Percentiles rank a stretch among this genome's conserved stretches.
Evolutionary conservation across 1,139 yeast genomes (phyloP).

Genomic region (Geotrichum aggregatum): DNA sequence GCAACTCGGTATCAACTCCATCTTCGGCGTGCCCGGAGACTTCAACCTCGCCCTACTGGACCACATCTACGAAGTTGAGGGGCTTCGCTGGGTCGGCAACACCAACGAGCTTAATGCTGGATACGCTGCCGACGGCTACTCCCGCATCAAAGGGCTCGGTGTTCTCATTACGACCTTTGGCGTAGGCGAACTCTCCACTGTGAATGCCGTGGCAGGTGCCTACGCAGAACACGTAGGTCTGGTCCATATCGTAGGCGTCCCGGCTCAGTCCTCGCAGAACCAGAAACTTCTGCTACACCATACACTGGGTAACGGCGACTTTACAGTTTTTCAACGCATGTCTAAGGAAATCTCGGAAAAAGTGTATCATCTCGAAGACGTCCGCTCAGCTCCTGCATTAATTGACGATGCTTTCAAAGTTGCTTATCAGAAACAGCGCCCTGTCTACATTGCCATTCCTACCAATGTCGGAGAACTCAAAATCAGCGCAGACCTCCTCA

Average conservation of each 20-base stretch:
- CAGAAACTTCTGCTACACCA: slow-evolving; percentile 58
- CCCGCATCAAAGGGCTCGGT: slow-evolving; percentile 56
- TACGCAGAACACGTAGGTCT: slow-evolving; percentile 63
- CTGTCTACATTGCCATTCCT: slow-evolving; percentile 79
- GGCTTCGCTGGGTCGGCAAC: slow-evolving; percentile 44
- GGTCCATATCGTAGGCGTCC: slow-evolving; percentile 64
- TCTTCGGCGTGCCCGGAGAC: slow-evolving; percentile 59
- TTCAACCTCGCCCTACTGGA: slow-evolving; percentile 55
- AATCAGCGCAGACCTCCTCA: slow-evolving; percentile 54
- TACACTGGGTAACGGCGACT: slow-evolving; percentile 81
- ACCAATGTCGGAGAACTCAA: slow-evolving; percentile 69
- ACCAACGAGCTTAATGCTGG: slow-evolving; percentile 54
- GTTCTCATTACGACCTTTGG: slow-evolving; percentile 64
- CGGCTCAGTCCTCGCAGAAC: slow-evolving; percentile 59
- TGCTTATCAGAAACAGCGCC: slow-evolving; percentile 70
- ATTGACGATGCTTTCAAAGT: slow-evolving; percentile 72
- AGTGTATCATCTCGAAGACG: slow-evolving; percentile 59
- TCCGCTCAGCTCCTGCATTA: slow-evolving; percentile 58
- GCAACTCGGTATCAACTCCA: slow-evolving; percentile 45
- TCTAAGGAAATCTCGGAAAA: slow-evolving; percentile 65
- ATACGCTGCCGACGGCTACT: slow-evolving; percentile 65
- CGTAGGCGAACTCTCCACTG: slow-evolving; percentile 68
- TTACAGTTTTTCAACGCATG: slow-evolving; percentile 73
- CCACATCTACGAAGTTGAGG: slow-evolving; percentile 47
- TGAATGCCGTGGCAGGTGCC: slow-evolving; percentile 66